These are phyloP conservation scores for Basipetospora chlamydospora DNA, from an alignment of 2,329 filamentous ascomycete genomes.

Conservation along the genomic window DNA sequence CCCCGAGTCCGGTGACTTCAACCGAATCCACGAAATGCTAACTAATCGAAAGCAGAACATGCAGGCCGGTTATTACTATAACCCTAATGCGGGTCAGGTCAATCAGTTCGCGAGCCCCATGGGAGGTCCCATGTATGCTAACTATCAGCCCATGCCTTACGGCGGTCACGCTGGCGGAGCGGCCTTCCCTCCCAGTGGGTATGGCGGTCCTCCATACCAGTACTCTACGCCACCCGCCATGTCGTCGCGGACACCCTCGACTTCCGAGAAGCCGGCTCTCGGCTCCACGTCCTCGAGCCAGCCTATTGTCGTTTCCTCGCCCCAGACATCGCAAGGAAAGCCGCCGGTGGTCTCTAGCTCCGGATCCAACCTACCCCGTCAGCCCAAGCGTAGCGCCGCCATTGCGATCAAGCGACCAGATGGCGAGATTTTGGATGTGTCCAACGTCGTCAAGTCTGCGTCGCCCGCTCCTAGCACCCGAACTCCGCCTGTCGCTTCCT, in stretches of 20 bases:
- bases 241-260: constrained; percentile 68
- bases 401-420: constrained; percentile 75
- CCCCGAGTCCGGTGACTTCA: constrained; percentile 55
- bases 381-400: constrained; percentile 53
- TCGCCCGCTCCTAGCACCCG: constrained; percentile 43
- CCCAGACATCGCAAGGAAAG: constrained; percentile 4
- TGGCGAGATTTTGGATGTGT: constrained; percentile 63
- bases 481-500: constrained; percentile 56
- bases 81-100: too few relatives aligned
- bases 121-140: constrained; percentile 29
- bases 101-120: too few relatives aligned
- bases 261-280: constrained; percentile 41
- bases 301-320: constrained; percentile 42
- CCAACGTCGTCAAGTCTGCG: constrained; percentile 41
- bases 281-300: constrained; percentile 49
- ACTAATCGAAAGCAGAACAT: constrained; percentile 48
- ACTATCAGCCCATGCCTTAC: constrained; percentile 33
- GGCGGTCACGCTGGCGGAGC: constrained; percentile 31
- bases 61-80: constrained; percentile 33
- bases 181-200: constrained; percentile 34
- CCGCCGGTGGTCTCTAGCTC: constrained; percentile 34
- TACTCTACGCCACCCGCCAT: constrained; percentile 47
- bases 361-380: constrained; percentile 29
- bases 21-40: constrained; percentile 63
- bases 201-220: constrained; percentile 23